phyloP scores from a whole-genome alignment of 305 asterid genomes.

The Fraxinus xanthoxyloides region DNA sequence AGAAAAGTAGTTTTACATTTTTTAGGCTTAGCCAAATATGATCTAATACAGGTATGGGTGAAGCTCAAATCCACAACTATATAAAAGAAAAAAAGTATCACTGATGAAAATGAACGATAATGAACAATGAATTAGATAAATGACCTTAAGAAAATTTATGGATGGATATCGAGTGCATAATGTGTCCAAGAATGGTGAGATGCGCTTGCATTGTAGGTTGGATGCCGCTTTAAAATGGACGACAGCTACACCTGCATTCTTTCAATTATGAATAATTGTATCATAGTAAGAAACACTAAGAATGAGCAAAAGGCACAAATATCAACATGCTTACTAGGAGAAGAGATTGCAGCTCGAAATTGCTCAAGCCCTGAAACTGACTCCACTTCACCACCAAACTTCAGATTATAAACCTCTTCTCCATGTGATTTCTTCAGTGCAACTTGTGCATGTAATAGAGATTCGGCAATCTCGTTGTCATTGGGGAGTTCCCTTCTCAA shows the following conservation, averaged over 20 bases:
- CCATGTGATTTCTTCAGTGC: conserved; percentile 74
- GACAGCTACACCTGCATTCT: conserved; percentile 62
- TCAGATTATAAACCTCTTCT: conserved; percentile 69
- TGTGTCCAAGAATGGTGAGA: conserved; percentile 60
- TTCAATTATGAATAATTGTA: conserved; percentile 9
- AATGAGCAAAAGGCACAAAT: not conserved
- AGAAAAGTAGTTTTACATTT: not conserved
- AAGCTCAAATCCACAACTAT: not conserved
- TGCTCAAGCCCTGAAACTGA: conserved; percentile 59
- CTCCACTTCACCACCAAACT: conserved; percentile 82
- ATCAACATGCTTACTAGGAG: conserved; percentile 47
- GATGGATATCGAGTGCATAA: conserved; percentile 70
- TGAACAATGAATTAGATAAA: not conserved
- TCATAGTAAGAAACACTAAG: not conserved
- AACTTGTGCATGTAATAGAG: conserved; percentile 61
- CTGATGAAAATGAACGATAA: not conserved
- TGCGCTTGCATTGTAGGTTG: conserved; percentile 54
- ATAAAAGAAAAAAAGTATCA: not conserved
- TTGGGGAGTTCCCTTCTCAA: conserved; percentile 63
- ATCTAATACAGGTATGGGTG: not conserved
- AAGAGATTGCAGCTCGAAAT: conserved; percentile 64
- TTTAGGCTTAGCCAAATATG: not conserved
- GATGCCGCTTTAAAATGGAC: conserved; percentile 58
- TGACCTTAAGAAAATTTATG: conserved; percentile 68
- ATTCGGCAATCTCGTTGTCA: conserved; percentile 71